phyloP scores from a whole-genome alignment of 129 eudicot species.

The Flaveria bidentis region DNA sequence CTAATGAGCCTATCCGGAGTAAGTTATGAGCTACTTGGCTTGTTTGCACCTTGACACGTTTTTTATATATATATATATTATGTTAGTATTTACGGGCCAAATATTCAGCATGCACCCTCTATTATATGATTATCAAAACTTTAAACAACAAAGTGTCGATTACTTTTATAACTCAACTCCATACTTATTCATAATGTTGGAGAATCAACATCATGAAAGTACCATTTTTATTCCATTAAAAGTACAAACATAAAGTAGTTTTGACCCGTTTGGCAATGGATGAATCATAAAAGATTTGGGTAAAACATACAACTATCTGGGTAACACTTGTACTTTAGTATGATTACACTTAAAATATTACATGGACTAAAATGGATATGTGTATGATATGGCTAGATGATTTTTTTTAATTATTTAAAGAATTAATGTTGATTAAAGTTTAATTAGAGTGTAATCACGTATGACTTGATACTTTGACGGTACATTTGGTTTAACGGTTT shows the following conservation, averaged over 20 bases:
- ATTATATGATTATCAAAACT: too few species aligned
- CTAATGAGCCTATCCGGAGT: too few species aligned
- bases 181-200: background rate
- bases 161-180: background rate
- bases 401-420: background rate
- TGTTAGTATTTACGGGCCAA: background rate
- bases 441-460: background rate
- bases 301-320: background rate
- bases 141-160: background rate
- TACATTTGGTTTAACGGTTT: background rate
- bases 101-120: background rate
- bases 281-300: background rate
- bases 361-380: background rate
- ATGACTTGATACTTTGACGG: background rate
- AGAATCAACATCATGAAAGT: background rate
- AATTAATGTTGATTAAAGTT: background rate
- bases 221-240: background rate
- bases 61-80: background rate
- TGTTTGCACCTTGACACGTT: background rate
- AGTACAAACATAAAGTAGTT: background rate
- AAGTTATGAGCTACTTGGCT: too few species aligned
- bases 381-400: background rate
- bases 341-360: background rate
- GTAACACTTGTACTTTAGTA: background rate
- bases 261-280: background rate